Base-by-base conservation (phyloP, 495 filamentous ascomycete species). In the Lophiostoma macrostomum region DNA sequence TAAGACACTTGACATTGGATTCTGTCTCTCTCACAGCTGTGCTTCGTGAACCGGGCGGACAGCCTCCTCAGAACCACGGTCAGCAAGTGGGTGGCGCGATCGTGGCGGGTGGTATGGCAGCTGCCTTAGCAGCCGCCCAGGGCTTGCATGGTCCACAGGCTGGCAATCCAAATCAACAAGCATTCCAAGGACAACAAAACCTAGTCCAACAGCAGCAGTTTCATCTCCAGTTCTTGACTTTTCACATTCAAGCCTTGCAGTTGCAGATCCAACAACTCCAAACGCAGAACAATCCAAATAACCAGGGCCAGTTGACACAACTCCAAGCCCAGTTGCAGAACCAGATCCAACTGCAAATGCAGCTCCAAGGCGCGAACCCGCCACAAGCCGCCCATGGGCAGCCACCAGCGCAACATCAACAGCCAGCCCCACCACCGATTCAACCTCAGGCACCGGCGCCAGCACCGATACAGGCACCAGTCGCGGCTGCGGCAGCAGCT, bases 21-120 rank as follows among this genome's bases (percentile, higher is more conserved):
- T 71, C 67, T 4, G 69, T 69, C 0, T 71, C 69, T 8, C 56
- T 71, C 1, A 67, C 68, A 2, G 63, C 64, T n/a, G 44, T 59
- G 34, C 64, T 67, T 0, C 23, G 49, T 16, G 34, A 50, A 36
- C 7, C 45, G 16, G 45, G 14, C 11, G 51, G 45, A 29, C 36
- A 3, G 16, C 25, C 16, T 22, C 36, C n/a, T 19, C 44, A 45
- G 12, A 51, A 52, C 23, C 25, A 44, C 13, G 36, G 11, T 24
- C 49, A 61, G 25, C 28, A 51, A 4, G 8, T 23, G 14, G 44
- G 11, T 7, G 18, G 10, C 5, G 19, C 36, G 8, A 16, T 58
- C 7, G 28, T 24, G 13, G 18, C 38, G 6, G 14, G 29, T 28
- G 5, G 29, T 35, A 29, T 46, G 13, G 31, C 16, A 22, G 7